A percentile compares a stretch with the other conserved stretches of the same genome.
Conservation (phyloP, 345 rosid species). For the Sisymbrium irio region DNA sequence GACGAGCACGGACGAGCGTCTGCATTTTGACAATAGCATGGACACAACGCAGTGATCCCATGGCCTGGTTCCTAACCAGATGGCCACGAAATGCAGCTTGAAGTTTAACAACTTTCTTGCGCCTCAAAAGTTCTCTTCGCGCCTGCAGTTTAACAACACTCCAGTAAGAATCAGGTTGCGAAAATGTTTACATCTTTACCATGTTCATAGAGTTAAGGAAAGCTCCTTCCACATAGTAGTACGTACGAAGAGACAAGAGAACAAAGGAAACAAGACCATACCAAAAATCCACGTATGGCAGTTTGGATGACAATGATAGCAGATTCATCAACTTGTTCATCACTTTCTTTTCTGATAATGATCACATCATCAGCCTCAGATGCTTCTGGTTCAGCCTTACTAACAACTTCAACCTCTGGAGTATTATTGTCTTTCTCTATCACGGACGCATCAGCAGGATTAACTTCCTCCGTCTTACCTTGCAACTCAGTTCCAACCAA, state of each 20-base stretch:
- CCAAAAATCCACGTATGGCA: slow-evolving; percentile 58
- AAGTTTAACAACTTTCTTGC: slow-evolving; percentile 68
- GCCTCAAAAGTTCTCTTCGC: slow-evolving; percentile 57
- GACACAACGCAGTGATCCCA: slow-evolving; percentile 81
- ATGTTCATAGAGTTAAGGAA: not conserved
- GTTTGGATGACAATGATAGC: slow-evolving; percentile 54
- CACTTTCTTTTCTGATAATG: slow-evolving; percentile 29
- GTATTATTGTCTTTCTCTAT: slow-evolving; percentile 3
- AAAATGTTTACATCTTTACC: not conserved
- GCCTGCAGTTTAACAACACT: slow-evolving; percentile 42
- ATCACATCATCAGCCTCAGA: slow-evolving; percentile 36
- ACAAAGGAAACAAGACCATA: slow-evolving; percentile 23
- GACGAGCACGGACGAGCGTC: slow-evolving; percentile 74
- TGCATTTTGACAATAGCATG: slow-evolving; percentile 95
- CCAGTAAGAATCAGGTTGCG: not conserved
- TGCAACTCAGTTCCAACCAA: not conserved
- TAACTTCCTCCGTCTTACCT: not conserved
- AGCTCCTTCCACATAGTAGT: not conserved
- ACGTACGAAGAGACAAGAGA: not conserved
- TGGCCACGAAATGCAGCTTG: slow-evolving; percentile 96
- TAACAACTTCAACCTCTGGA: slow-evolving; percentile 32
- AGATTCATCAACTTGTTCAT: slow-evolving; percentile 43
- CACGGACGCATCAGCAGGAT: slow-evolving; percentile 2
- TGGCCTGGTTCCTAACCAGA: slow-evolving; percentile 83
- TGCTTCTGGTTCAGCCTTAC: slow-evolving; percentile 28